Base-by-base conservation (phyloP, 345 rosid species). In the Cardiospermum halicacabum region DNA sequence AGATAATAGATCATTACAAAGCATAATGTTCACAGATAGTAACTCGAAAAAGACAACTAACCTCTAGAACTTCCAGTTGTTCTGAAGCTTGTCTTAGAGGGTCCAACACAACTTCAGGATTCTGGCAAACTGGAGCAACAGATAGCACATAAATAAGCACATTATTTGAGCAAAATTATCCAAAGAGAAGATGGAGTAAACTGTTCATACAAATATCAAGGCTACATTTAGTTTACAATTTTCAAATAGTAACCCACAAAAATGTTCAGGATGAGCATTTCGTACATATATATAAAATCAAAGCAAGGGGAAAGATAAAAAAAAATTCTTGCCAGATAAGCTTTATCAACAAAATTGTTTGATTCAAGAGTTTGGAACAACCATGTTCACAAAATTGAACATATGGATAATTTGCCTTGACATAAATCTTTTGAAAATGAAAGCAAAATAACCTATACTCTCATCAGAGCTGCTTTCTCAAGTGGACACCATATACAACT, bases 11-110 rank as follows among this genome's bases (percentile, higher is more conserved):
- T n/a, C n/a, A n/a, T n/a, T n/a, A n/a, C n/a, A n/a, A n/a, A n/a
- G 40, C 53, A 26, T 26, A 39, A 27, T 11, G 27, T 39, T 40
- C 60, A 54, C 19, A 39, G 0, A 16, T 6, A 11, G 30, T 11
- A 26, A 53, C 37, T 65, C 42, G 4, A 42, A 65, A n/a, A n/a
- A 54, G 60, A 59, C 40, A 62, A 67, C 73, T 69, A 79, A 91
- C 97, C 96, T 89, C 97, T 76, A 94, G 63, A 31, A 85, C 75
- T 75, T 82, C 77, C 70, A 89, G 85, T 66, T 89, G 96, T 55
- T 89, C 84, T 18, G 87, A 79, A 71, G 99, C 96, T 78, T 91
- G 96, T 73, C 71, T 82, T 62, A 94, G 69, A 65, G 92, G 81
- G 74, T 87, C 99, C 60, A 94, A 80, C 66, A 89, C 86, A 2